phyloP scores from a whole-genome alignment of 371 early-diverging fungal genomes.

The Nematocida ironsii region DNA sequence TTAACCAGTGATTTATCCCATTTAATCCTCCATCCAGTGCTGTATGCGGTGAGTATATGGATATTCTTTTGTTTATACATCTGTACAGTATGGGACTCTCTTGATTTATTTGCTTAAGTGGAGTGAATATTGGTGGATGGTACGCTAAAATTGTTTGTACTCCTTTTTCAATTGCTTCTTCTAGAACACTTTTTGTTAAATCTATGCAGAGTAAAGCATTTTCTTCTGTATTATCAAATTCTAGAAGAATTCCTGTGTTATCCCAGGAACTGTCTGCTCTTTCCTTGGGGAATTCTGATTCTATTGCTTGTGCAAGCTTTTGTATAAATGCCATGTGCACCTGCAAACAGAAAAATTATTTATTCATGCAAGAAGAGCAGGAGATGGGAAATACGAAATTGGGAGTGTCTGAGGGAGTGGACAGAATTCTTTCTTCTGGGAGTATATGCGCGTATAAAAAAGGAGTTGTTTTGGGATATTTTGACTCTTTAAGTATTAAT shows the following conservation, averaged over 20 bases:
- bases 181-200: constrained; percentile 78
- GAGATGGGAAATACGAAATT: not conserved
- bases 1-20: constrained; percentile 50
- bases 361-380: not conserved
- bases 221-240: constrained; percentile 68
- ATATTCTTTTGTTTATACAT: constrained; percentile 79
- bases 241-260: constrained; percentile 74
- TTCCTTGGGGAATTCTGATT: constrained; percentile 79
- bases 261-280: constrained; percentile 87
- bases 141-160: constrained; percentile 73
- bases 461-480: constrained; percentile 27
- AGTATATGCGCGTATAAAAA: constrained; percentile 9
- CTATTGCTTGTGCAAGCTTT: constrained; percentile 72
- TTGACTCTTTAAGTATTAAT: not conserved
- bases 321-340: constrained; percentile 40
- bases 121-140: constrained; percentile 87
- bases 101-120: constrained; percentile 78
- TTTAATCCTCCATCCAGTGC: constrained; percentile 76
- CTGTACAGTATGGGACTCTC: constrained; percentile 77
- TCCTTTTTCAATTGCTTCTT: constrained; percentile 78
- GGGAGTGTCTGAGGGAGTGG: constrained; percentile 21
- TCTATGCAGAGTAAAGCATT: constrained; percentile 90
- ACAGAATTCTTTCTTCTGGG: constrained; percentile 17
- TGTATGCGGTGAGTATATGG: constrained; percentile 91
- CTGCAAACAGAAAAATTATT: constrained; percentile 4